Base-by-base conservation (phyloP, 1,139 yeast genomes). In the Candida sanyaensis region DNA sequence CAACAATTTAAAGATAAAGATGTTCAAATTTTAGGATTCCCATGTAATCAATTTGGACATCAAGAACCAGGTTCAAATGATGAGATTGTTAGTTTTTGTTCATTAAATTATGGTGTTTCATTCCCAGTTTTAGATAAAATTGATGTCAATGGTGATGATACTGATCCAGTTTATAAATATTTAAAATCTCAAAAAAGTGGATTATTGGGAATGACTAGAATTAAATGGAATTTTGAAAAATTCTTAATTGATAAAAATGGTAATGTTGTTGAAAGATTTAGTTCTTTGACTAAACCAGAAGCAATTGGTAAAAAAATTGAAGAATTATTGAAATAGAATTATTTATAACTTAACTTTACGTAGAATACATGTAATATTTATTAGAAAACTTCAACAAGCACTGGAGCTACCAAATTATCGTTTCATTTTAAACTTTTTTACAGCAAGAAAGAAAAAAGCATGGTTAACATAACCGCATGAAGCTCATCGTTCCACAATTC, bases 61-160 rank as follows among this genome's bases (percentile, higher is more conserved):
- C 80, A 75, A 59, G 80, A 75, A 60, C 80, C 80, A 28, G 79
- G 79, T 6, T 45, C 54, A 28, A 59, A 66, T 37, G 77, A 71
- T 28, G 77, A 74, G 49, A 75, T 75, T 50, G 70, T 69, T 32
- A 56, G 59, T 33, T 74, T 73, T 62, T 75, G 79, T 57, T 53
- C 59, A 26, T 57, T 70, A 55, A 75, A 75, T 63, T 69, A 64
- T 49, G 72, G 72, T 36, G 97, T 92, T 42, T 75, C 88, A 28
- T 93, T 93, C 84, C 97, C 97, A 39, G 80, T 93, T 41, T 74
- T 93, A 80, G 77, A 82, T 65, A 93, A 92, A 76, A 66, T 91
- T 51, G 92, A 92, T 32, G 99, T 93, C 57, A 93, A 93, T 65
- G 99, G 99, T 44, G 70, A 77, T 57, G 69, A 83, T 37, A 84